Base-by-base conservation (phyloP, 352 stramenopile species). In the Halophytophthora batemanensis region DNA sequence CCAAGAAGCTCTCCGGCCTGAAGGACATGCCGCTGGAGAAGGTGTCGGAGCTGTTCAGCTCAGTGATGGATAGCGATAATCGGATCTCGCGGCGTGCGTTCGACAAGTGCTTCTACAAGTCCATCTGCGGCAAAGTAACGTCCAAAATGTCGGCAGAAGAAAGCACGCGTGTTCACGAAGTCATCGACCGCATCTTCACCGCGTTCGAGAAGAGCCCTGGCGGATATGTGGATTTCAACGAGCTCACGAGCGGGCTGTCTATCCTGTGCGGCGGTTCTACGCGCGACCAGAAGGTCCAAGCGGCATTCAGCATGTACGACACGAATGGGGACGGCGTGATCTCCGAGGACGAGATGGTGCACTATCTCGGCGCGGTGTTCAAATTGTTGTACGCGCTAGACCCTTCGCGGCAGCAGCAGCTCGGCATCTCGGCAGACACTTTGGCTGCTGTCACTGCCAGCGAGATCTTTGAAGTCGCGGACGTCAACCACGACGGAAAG, bases 401-500 rank as follows among this genome's bases (percentile, higher is more conserved):
- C 41, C 85, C 79, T 22, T 79, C 77, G 13, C 74, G 69, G 1
- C 56, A 77, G 35, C 65, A 74, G n/a, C 72, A 74, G 21, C 55
- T 94, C 25, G 77, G 69, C 0, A 81, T 86, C 44, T 71, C 74
- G 5, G 61, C 85, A 1, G 63, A 84, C 4, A 77, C 85, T 42
- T 52, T 96, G 3, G 87, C 87, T 7, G 39, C 42, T 4, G 71
- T 74, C 39, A 96, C 86, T 25, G 68, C 83, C 6, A 61, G 66
- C 1, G 66, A 95, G 37, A 90, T 93, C 56, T 98, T 98, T 56
- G 58, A 85, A 1, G 71, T 93, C 12, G 95, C 86, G 2, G 88
- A 97, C 41, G 47, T 88, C 6, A 87, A 97, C 53, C 59, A 77
- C 18, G 84, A 95, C 61, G 85, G 84, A 3, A 87, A 84, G n/a